Evolutionary conservation across 257 asterid genomes (phyloP).

Genomic region (Oldenlandia corymbosa): DNA sequence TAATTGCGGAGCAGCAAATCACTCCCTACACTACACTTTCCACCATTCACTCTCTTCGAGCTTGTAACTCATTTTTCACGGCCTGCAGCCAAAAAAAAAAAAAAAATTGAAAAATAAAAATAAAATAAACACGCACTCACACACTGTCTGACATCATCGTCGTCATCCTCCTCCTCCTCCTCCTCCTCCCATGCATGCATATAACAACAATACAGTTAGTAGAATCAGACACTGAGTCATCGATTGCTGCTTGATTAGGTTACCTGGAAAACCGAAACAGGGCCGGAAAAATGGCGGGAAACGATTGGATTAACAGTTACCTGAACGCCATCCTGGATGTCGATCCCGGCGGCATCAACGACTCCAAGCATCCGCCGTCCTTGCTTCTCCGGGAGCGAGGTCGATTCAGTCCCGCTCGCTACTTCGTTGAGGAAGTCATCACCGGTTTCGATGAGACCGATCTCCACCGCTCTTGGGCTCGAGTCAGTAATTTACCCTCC

Average conservation of each 20-base stretch:
- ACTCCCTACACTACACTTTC: too few relatives aligned
- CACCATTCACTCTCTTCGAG: too few relatives aligned
- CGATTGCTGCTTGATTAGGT: too few relatives aligned
- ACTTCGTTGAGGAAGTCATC: conserved; percentile 88
- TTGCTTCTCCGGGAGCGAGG: conserved; percentile 86
- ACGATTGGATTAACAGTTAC: conserved; percentile 93
- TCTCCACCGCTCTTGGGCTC: conserved; percentile 86
- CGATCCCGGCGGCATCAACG: conserved; percentile 63
- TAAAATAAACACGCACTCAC: neutral
- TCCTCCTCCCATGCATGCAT: too few relatives aligned
- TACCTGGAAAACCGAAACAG: too few relatives aligned
- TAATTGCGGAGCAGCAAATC: too few relatives aligned
- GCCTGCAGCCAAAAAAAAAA: too few relatives aligned
- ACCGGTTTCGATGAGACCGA: conserved; percentile 95
- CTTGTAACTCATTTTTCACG: too few relatives aligned
- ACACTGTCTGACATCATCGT: neutral
- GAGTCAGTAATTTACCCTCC: conserved; percentile 37
- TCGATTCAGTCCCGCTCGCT: conserved; percentile 82
- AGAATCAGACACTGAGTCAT: too few relatives aligned
- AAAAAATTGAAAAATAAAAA: too few relatives aligned
- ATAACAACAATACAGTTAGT: too few relatives aligned
- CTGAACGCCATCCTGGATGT: conserved; percentile 91
- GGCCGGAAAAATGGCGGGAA: conserved; percentile 65
- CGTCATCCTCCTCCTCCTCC: too few relatives aligned
- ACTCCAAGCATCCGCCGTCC: conserved; percentile 56